Conservation (phyloP, 768 basidiomycete species). For the Russula sp. region DNA sequence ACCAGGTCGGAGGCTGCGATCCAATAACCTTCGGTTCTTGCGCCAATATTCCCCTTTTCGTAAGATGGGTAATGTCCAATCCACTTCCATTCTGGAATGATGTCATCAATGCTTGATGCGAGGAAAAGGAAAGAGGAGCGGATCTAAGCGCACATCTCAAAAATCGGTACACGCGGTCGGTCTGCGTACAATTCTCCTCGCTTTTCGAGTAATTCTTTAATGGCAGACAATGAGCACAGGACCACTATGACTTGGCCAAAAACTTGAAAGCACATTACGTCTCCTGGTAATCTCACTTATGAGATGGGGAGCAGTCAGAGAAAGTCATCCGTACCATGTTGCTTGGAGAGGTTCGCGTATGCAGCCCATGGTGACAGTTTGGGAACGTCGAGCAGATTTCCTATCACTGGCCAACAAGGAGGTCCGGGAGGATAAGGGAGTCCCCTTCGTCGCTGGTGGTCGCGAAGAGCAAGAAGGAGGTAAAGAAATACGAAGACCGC, state of each 20-base stretch:
- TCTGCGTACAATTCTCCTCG: constrained; percentile 30
- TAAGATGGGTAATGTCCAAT: background rate
- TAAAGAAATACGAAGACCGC: background rate
- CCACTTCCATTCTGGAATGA: background rate
- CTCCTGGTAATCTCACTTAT: background rate
- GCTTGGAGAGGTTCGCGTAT: background rate
- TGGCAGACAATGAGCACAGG: constrained; percentile 38
- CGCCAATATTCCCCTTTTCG: background rate
- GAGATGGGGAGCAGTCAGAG: background rate
- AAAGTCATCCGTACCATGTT: background rate
- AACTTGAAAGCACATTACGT: constrained; percentile 25
- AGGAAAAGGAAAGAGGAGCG: background rate
- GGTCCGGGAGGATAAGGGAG: constrained; percentile 6
- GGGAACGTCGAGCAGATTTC: constrained; percentile 4
- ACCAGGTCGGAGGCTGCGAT: constrained; percentile 2
- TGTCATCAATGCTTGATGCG: background rate
- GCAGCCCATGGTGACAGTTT: background rate
- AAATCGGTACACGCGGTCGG: background rate
- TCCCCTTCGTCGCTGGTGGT: background rate
- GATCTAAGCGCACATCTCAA: background rate
- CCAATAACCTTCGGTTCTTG: background rate
- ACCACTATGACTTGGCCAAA: constrained; percentile 43
- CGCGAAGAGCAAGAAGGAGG: background rate
- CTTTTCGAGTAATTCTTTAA: constrained; percentile 45
- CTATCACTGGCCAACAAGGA: background rate